Evolutionary conservation across 2,329 filamentous ascomycete genomes (phyloP).

Genomic region (Aphanoascus verrucosus): DNA sequence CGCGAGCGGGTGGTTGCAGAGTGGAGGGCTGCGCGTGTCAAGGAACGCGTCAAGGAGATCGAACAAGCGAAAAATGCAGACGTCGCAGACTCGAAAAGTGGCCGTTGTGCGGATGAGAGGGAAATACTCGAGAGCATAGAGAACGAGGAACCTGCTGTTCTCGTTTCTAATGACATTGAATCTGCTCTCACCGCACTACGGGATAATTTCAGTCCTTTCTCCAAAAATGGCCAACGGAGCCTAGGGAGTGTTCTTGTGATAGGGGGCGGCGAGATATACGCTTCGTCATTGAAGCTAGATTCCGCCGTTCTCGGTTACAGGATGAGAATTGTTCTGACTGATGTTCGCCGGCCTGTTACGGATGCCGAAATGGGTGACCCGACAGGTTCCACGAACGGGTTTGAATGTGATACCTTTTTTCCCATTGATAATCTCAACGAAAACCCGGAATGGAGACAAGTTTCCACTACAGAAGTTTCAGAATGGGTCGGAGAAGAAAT

Average conservation of each 20-base stretch:
- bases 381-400: constrained; percentile 20
- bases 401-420: constrained; percentile 42
- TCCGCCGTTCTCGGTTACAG: constrained; percentile 6
- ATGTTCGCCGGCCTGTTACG: constrained; percentile 25
- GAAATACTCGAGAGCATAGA: constrained; percentile 5
- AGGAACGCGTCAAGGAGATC: constrained; percentile 20
- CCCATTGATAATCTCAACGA: constrained; percentile 29
- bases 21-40: constrained; percentile 24
- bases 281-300: constrained; percentile 47
- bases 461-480: constrained; percentile 26
- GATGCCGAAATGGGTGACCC: constrained; percentile 11
- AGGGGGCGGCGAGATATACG: constrained; percentile 79
- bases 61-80: constrained; percentile 16
- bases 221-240: constrained; percentile 15
- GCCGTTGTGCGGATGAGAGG: constrained; percentile 4
- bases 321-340: constrained; percentile 33
- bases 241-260: constrained; percentile 68
- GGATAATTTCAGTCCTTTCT: constrained; percentile 13
- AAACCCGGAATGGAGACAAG: constrained; percentile 27
- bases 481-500: constrained; percentile 37
- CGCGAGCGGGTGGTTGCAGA: constrained; percentile 27
- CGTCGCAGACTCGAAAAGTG: not conserved
- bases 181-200: constrained; percentile 42
- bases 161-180: constrained; percentile 51
- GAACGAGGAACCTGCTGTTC: constrained; percentile 25